Percentiles rank a stretch among this genome's conserved stretches.
Conservation (phyloP, 2,329 filamentous ascomycete genomes). For the Didymellaceae sp. region DNA sequence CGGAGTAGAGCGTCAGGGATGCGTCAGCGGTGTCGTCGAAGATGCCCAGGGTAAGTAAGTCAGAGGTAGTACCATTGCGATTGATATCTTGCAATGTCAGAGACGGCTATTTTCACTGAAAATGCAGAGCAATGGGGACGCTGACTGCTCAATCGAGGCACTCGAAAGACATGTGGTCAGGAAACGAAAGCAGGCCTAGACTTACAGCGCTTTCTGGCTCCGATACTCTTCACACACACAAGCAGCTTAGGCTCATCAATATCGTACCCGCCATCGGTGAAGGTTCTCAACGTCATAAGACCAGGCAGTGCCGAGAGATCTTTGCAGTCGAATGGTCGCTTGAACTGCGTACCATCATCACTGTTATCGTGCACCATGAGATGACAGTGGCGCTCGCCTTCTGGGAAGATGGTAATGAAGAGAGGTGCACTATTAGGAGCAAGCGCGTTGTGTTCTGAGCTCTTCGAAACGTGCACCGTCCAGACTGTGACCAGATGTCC, state of each 20-base stretch:
- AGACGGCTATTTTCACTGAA: neutral
- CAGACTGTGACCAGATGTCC: conserved; percentile 64
- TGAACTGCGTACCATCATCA: conserved; percentile 54
- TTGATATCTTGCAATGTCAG: conserved; percentile 49
- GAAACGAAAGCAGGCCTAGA: neutral
- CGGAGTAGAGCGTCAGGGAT: conserved; percentile 62
- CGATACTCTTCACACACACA: conserved; percentile 65
- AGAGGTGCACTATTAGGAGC: conserved; percentile 55
- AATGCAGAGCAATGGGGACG: neutral
- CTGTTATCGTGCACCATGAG: conserved; percentile 61
- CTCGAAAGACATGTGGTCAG: too few relatives aligned
- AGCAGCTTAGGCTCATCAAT: conserved; percentile 59
- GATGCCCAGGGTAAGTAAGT: conserved; percentile 59
- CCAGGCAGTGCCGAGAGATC: conserved; percentile 49
- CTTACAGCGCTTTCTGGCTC: conserved; percentile 57
- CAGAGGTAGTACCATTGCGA: conserved; percentile 54
- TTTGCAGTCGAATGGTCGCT: conserved; percentile 55
- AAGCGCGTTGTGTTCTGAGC: conserved; percentile 50
- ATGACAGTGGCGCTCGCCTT: conserved; percentile 61
- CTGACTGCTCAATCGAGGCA: neutral
- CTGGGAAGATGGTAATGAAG: conserved; percentile 65
- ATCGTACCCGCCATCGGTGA: conserved; percentile 62
- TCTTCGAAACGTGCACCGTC: conserved; percentile 62
- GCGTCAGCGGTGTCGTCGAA: conserved; percentile 65
- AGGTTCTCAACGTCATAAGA: conserved; percentile 64